Evolutionary conservation across 176 grass and related monocot genomes (phyloP), one percentile per base, ranked within the genome.

Genomic region (maize (Zea mays)): DNA sequence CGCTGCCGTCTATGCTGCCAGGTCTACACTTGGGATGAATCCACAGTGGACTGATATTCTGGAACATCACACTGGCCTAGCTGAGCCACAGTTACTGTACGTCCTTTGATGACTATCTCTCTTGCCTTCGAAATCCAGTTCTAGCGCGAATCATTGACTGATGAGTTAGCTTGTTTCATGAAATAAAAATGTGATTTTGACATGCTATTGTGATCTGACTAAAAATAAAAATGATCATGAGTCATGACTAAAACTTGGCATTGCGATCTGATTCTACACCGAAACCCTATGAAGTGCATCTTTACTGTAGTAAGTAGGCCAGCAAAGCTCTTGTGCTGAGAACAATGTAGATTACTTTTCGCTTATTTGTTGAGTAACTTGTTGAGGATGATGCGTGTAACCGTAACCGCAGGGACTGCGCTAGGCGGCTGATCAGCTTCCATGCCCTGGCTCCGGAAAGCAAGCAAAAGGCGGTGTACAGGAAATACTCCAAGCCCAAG

Each of bases 401-500:
- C 44, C 27, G 27, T 39, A 39, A 39, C 38, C 3, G 46, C 43
- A 91, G 89, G 82, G 67, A 82, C n/a, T 89, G 92, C 27, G 83
- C 80, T 10, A 69, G 61, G 71, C 78, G 60, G 5, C 56, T 94
- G 62, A 63, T 81, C 16, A 85, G 6, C 72, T 73, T 88, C 52
- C 92, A 88, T 50, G 46, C 62, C 17, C 5, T 13, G 5, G 83
- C 81, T 5, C 52, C 79, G 4, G 69, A 67, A 52, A 64, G 77
- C 85, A 91, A 79, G 81, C 83, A 81, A 34, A 84, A 62, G 65
- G 81, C 51, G 14, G 86, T 91, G 5, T 81, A 73, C 72, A 64
- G 16, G 19, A 94, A 94, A 73, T 94, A 94, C 62, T 79, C 89
- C 8, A 81, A 9, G 7, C 54, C 78, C 65, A 85, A 54, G 78